Evolutionary conservation across 805 yeast species (phyloP), one percentile per base, ranked within the genome.

Genomic region (Zygosaccharomyces siamensis): DNA sequence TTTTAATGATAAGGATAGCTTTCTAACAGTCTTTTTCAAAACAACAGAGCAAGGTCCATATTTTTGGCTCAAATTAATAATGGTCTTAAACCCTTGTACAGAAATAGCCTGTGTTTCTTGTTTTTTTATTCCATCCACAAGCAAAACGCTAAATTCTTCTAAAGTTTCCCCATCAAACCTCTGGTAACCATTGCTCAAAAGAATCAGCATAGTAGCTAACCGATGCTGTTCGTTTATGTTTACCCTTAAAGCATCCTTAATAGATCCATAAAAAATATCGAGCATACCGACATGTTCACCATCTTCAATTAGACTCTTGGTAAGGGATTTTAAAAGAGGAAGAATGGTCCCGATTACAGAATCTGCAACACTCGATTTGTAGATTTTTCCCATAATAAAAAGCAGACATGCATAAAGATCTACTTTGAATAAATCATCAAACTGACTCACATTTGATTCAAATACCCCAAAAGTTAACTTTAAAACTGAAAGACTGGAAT

Each of bases 351-450:
- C 80, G 11, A 79, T 71, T 7, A 80, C 59, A 56, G 69, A 62
- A 49, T 69, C 68, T 35, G 72, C 72, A 39, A 27, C 71, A 68
- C 45, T 65, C 57, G 50, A 59, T 57, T 78, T 76, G 59, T 77
- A 78, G 44, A 84, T 70, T 56, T 74, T 72, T 5, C 84, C 78
- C 49, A 85, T 76, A 5, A 84, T 74, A 57, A 76, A 83, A 21
- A 90, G 66, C 35, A 86, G 58, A 57, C 95, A 83, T 0, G 90
- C 76, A 60, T 79, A 80, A 26, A 92, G 68, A 62, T 92, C 98
- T 10, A 72, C 65, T 55, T 79, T 79, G 40, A 88, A 84, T 16
- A 84, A 73, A 23, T 73, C 79, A 0, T 95, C 92, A 56, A 90
- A 81, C 30, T 70, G 70, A 12, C 73, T 73, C 20, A 81, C 74